These are phyloP conservation scores for Mycosphaerella sp. DNA, from an alignment of 2,329 filamentous ascomycete genomes.

Conservation along the genomic window DNA sequence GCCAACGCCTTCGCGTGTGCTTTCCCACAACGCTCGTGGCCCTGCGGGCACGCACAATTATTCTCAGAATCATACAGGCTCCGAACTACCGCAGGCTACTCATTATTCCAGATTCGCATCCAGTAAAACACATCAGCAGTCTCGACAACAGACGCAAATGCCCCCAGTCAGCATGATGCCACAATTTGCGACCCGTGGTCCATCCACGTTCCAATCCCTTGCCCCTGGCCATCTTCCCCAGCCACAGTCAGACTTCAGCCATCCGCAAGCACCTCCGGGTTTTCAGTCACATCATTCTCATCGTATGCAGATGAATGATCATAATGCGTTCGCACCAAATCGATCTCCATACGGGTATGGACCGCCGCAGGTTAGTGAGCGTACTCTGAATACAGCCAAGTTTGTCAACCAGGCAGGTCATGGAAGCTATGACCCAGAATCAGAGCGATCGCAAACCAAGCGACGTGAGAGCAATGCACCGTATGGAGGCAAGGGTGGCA, in stretches of 20 bases:
- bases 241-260: background rate
- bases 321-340: background rate
- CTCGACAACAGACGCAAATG: background rate
- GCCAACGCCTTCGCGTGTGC: background rate
- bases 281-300: background rate
- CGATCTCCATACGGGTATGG: background rate
- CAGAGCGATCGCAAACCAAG: conserved; percentile 3
- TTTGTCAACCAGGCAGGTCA: background rate
- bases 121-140: background rate
- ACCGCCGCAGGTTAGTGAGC: conserved; percentile 1
- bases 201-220: background rate
- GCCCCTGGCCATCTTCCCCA: background rate
- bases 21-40: conserved; percentile 4
- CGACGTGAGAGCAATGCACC: conserved; percentile 9
- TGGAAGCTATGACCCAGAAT: background rate
- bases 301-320: background rate
- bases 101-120: background rate
- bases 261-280: background rate
- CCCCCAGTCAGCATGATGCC: background rate
- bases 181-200: conserved; percentile 4
- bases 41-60: conserved; percentile 9
- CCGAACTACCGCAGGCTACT: background rate
- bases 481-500: conserved; percentile 1
- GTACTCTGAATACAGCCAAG: background rate
- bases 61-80: background rate